Evolutionary conservation across 2,329 filamentous ascomycete species (phyloP).

Genomic region (Talaromyces funiculosus): DNA sequence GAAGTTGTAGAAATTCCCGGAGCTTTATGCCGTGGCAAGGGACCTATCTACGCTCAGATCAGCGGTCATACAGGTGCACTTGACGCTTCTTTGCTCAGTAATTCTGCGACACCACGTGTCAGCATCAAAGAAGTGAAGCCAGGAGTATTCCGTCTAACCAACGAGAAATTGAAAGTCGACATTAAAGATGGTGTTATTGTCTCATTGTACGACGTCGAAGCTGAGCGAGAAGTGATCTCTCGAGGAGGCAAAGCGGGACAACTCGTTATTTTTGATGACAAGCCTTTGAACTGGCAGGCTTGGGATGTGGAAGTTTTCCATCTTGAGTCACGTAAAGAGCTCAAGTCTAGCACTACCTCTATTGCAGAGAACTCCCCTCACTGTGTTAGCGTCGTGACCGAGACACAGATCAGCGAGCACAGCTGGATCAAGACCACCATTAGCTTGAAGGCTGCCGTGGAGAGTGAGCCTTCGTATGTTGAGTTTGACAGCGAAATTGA

Average conservation of each 20-base stretch:
- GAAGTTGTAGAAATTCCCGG: slow-evolving; percentile 63
- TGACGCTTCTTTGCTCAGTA: slow-evolving; percentile 24
- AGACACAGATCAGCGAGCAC: slow-evolving; percentile 79
- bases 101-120: slow-evolving; percentile 27
- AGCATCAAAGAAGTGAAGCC: slow-evolving; percentile 48
- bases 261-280: slow-evolving; percentile 92
- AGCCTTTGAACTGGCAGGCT: slow-evolving; percentile 93
- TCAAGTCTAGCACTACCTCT: slow-evolving; percentile 61
- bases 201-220: slow-evolving; percentile 71
- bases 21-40: slow-evolving; percentile 19
- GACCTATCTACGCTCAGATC: slow-evolving; percentile 39
- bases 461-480: slow-evolving; percentile 62
- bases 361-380: slow-evolving; percentile 68
- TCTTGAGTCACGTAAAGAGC: slow-evolving; percentile 74
- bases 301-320: slow-evolving; percentile 99
- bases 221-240: slow-evolving; percentile 71
- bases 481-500: slow-evolving; percentile 83
- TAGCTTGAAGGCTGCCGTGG: slow-evolving; percentile 64
- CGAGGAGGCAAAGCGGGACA: slow-evolving; percentile 74
- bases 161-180: slow-evolving; percentile 67
- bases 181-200: slow-evolving; percentile 73
- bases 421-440: slow-evolving; percentile 85
- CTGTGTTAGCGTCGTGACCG: slow-evolving; percentile 73
- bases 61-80: slow-evolving; percentile 44
- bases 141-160: slow-evolving; percentile 71